phyloP scores from a whole-genome alignment of 352 stramenopile species.

The Pythium phragmitis region DNA sequence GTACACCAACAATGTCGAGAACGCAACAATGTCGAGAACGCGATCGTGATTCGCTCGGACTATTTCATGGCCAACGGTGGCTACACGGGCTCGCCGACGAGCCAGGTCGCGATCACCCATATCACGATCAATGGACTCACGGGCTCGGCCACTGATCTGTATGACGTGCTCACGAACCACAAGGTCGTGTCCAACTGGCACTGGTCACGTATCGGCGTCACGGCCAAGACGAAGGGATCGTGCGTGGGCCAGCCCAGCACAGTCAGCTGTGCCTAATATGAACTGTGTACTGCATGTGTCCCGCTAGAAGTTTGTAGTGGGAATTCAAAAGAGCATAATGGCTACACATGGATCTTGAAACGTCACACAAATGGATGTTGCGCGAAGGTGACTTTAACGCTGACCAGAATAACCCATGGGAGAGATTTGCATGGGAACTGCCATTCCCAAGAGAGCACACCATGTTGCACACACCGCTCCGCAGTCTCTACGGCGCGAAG shows the following conservation, averaged over 20 bases:
- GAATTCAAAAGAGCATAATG: conserved; percentile 4
- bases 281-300: not conserved
- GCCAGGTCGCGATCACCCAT: conserved; percentile 2
- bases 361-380: not conserved
- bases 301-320: no score
- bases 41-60: conserved; percentile 36
- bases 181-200: conserved; percentile 17
- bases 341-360: conserved; percentile 1
- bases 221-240: not conserved
- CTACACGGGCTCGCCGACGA: conserved; percentile 22
- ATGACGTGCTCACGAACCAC: conserved; percentile 18
- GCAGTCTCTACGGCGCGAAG: conserved; percentile 44
- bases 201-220: conserved; percentile 15
- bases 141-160: conserved; percentile 17
- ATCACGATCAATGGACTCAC: not conserved
- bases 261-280: not conserved
- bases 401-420: not conserved
- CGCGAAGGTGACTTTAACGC: not conserved
- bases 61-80: conserved; percentile 36
- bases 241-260: not conserved
- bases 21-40: conserved; percentile 30
- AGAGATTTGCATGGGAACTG: not conserved
- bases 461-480: conserved; percentile 43
- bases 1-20: conserved; percentile 26
- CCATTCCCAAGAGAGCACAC: not conserved